Conservation (phyloP, 768 basidiomycete genomes). For the Mrakia gelida region DNA sequence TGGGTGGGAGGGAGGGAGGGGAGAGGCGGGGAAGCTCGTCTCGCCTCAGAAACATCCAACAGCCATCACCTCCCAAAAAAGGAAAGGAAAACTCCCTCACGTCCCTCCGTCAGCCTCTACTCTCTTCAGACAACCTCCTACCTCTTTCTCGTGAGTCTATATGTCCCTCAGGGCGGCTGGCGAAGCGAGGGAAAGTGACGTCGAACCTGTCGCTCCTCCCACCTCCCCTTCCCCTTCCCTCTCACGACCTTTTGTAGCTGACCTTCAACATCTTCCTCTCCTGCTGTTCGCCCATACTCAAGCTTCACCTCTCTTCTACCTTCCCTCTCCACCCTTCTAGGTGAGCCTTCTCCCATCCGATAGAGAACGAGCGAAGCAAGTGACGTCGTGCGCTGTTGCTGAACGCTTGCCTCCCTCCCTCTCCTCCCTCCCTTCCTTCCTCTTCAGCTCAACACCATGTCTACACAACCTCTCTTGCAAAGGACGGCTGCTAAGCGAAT, state of each 20-base stretch:
- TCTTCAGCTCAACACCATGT: constrained; percentile 55
- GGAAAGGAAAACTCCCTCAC: not conserved
- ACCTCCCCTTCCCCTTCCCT: too few relatives aligned
- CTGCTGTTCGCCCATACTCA: not conserved
- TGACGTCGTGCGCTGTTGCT: not conserved
- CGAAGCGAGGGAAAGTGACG: not conserved
- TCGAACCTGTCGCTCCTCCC: not conserved
- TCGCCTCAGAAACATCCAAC: not conserved
- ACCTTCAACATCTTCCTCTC: too few relatives aligned
- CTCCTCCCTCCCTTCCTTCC: not conserved
- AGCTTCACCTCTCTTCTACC: not conserved
- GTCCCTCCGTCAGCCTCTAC: not conserved
- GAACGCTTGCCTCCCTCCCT: not conserved
- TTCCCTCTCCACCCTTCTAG: not conserved
- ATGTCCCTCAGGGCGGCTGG: not conserved
- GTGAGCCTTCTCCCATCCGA: not conserved
- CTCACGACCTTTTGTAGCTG: too few relatives aligned
- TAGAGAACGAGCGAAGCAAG: not conserved
- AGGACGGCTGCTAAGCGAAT: constrained; percentile 81
- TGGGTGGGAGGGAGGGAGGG: too few relatives aligned
- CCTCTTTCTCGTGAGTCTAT: too few relatives aligned
- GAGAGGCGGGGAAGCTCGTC: too few relatives aligned
- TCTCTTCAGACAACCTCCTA: not conserved
- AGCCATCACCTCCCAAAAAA: not conserved
- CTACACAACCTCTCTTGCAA: constrained; percentile 94